A percentile compares a stretch with the other conserved stretches of the same genome.
These are phyloP conservation scores for Dactylellina cionopaga DNA, from an alignment of 2,329 filamentous ascomycete species.

Conservation along the genomic window DNA sequence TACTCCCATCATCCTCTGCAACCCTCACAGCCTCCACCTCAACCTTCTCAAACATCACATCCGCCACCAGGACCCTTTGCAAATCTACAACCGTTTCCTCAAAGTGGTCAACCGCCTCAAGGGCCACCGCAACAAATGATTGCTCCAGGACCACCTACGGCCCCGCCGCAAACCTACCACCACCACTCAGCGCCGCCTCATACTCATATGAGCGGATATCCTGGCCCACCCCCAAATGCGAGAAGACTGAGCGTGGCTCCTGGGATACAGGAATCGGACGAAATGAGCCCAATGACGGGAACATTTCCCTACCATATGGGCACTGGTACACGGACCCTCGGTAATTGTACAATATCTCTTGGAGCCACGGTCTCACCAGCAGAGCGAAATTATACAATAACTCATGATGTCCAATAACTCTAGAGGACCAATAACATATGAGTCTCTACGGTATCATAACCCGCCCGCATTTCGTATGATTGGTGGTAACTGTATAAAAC, in stretches of 20 bases:
- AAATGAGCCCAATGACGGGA: constrained; percentile 48
- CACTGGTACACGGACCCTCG: constrained; percentile 55
- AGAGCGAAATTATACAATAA: no score
- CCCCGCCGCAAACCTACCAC: constrained; percentile 42
- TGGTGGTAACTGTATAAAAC: no score
- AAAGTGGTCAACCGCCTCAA: constrained; percentile 3
- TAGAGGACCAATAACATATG: no score
- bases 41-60: constrained; percentile 24
- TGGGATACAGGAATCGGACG: constrained; percentile 39
- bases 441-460: no score
- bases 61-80: constrained; percentile 20
- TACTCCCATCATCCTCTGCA: constrained; percentile 35
- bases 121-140: constrained; percentile 39
- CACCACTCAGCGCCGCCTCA: constrained; percentile 45
- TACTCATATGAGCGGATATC: constrained; percentile 40
- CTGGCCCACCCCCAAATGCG: constrained; percentile 14
- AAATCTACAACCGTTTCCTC: constrained; percentile 39
- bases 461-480: no score
- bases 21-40: constrained; percentile 28
- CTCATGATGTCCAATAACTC: no score
- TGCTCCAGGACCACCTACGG: constrained; percentile 43
- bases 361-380: no score
- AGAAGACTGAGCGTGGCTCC: constrained; percentile 38
- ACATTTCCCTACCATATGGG: constrained; percentile 54
- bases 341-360: no score